phyloP scores from a whole-genome alignment of 495 filamentous ascomycete genomes.

The Penicillium riverlandense region DNA sequence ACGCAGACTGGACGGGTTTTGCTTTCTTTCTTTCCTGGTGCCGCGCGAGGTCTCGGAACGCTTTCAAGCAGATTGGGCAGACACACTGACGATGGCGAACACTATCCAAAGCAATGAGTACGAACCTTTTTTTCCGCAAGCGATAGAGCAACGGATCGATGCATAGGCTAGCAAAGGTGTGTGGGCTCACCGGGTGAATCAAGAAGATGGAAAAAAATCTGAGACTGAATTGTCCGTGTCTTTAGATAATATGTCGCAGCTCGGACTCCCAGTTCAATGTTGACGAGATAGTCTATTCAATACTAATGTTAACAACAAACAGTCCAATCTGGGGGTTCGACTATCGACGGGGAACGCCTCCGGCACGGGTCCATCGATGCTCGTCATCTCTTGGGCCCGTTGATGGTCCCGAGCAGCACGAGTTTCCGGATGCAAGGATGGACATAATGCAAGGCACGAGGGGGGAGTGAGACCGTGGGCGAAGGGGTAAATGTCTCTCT shows the following conservation, averaged over 20 bases:
- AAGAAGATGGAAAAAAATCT: constrained; percentile 13
- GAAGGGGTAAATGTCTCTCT: constrained; percentile 10
- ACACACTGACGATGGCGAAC: constrained; percentile 14
- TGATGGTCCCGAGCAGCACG: constrained; percentile 18
- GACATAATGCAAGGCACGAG: constrained; percentile 38
- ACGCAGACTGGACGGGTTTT: constrained; percentile 23
- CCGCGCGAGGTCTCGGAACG: constrained; percentile 19
- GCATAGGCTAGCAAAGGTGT: constrained; percentile 19
- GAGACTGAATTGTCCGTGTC: constrained; percentile 20
- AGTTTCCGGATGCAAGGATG: constrained; percentile 33
- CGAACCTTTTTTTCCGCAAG: constrained; percentile 10
- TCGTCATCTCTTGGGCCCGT: constrained; percentile 27
- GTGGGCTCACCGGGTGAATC: constrained; percentile 28
- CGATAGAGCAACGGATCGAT: constrained; percentile 20
- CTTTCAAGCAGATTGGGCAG: constrained; percentile 13
- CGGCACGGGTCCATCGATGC: constrained; percentile 12
- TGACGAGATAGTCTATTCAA: constrained; percentile 10
- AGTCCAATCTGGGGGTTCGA: constrained; percentile 5
- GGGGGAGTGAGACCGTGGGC: constrained; percentile 27
- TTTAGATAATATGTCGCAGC: constrained; percentile 23
- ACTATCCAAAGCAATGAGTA: constrained; percentile 30
- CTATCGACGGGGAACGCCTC: constrained; percentile 12
- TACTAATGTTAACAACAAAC: constrained; percentile 37
- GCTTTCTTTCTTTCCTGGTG: constrained; percentile 15
- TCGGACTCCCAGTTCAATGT: constrained; percentile 6